phyloP scores from a whole-genome alignment of 169 alveolate genomes.

The Plasmodium malariae region DNA sequence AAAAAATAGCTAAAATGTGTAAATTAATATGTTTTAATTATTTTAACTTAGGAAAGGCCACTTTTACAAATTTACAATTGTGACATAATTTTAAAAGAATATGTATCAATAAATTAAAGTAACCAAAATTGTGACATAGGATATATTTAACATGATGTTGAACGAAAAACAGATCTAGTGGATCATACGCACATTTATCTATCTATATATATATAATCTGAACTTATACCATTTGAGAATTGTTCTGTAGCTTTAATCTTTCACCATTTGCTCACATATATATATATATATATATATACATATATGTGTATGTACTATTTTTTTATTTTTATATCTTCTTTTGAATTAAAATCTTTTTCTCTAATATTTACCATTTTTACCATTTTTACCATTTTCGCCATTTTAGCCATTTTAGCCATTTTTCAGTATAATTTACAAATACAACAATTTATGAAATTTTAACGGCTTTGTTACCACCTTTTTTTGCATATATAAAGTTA shows the following conservation, averaged over 20 bases:
- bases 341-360: no score
- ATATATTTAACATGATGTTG: constrained; percentile 30
- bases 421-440: no score
- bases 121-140: background rate
- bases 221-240: constrained; percentile 8
- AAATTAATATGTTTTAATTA: constrained; percentile 7
- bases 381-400: no score
- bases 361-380: no score
- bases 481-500: no score
- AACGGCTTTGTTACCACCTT: no score
- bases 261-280: no score
- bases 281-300: no score
- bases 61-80: constrained; percentile 5
- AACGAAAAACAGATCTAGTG: background rate
- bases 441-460: no score
- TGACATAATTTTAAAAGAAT: constrained; percentile 9
- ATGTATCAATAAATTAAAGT: background rate
- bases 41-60: background rate
- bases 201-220: constrained; percentile 9
- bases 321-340: no score
- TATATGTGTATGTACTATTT: no score
- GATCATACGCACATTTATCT: background rate
- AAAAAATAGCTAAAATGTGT: constrained; percentile 1
- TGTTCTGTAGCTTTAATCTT: constrained; percentile 13
- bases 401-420: no score